These are phyloP conservation scores for Fusarium pininemorale DNA, from an alignment of 2,329 filamentous ascomycete species.

Conservation along the genomic window DNA sequence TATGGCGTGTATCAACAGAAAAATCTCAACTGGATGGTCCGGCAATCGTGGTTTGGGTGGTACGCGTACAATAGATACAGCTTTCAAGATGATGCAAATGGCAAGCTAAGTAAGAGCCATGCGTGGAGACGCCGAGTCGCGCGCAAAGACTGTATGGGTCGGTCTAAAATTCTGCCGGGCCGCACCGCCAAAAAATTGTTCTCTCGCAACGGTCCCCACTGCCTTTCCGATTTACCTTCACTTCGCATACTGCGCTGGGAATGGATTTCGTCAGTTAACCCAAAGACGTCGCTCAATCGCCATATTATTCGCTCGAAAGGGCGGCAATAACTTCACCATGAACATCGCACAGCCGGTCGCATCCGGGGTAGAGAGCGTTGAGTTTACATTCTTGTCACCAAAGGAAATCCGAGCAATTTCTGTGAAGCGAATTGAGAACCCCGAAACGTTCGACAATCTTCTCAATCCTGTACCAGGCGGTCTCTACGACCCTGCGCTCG, in stretches of 20 bases:
- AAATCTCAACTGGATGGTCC: not conserved
- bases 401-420: constrained; percentile 89
- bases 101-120: not conserved
- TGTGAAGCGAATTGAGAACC: constrained; percentile 92
- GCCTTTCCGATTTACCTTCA: constrained; percentile 25
- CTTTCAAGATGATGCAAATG: constrained; percentile 23
- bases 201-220: constrained; percentile 37
- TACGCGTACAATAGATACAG: not conserved
- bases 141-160: constrained; percentile 6
- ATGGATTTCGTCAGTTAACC: constrained; percentile 39
- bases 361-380: constrained; percentile 84
- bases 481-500: constrained; percentile 90
- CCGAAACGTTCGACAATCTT: constrained; percentile 91
- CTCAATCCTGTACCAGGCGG: constrained; percentile 90
- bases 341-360: constrained; percentile 83
- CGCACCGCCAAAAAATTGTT: constrained; percentile 58
- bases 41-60: not conserved
- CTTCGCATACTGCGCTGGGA: constrained; percentile 26
- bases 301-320: constrained; percentile 29
- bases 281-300: constrained; percentile 36
- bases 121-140: constrained; percentile 22
- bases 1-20: not conserved
- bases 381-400: constrained; percentile 85
- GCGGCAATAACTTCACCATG: constrained; percentile 55
- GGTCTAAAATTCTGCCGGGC: constrained; percentile 53